These are phyloP conservation scores for Kalanchoe fedtschenkoi DNA, from an alignment of 164 flowering plant species.

Conservation along the genomic window DNA sequence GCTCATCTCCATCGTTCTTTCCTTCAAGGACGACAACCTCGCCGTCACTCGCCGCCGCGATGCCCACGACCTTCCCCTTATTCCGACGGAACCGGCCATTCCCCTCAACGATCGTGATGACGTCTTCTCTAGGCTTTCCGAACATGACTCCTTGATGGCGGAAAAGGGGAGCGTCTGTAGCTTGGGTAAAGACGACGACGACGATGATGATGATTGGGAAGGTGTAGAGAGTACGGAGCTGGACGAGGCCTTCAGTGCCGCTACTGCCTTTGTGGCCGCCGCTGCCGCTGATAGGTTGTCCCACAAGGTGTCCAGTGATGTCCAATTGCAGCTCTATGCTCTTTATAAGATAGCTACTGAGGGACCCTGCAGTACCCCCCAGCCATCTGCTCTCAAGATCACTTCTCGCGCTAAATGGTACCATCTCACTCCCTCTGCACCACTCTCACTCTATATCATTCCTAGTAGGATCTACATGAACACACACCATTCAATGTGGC, in stretches of 20 bases:
- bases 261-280: constrained; percentile 85
- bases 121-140: constrained; percentile 11
- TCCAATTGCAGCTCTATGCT: constrained; percentile 82
- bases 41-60: constrained; percentile 21
- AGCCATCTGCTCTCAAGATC: constrained; percentile 84
- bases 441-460: too few species aligned
- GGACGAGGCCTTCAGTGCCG: constrained; percentile 89
- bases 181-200: constrained; percentile 14
- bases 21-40: constrained; percentile 64
- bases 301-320: constrained; percentile 57
- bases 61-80: background rate
- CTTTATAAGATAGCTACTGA: constrained; percentile 91
- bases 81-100: background rate
- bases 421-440: constrained; percentile 9
- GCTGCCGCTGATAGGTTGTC: constrained; percentile 67
- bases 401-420: constrained; percentile 94
- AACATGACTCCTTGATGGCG: constrained; percentile 27
- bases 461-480: too few species aligned
- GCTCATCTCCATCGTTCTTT: constrained; percentile 59
- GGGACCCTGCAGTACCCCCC: constrained; percentile 78
- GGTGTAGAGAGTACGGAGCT: constrained; percentile 91
- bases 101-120: too few species aligned
- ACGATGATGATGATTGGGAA: constrained; percentile 89
- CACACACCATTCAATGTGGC: too few species aligned
- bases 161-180: constrained; percentile 32